These are phyloP conservation scores for Arthrinium phaeospermum DNA, from an alignment of 2,329 filamentous ascomycete genomes.

Conservation along the genomic window DNA sequence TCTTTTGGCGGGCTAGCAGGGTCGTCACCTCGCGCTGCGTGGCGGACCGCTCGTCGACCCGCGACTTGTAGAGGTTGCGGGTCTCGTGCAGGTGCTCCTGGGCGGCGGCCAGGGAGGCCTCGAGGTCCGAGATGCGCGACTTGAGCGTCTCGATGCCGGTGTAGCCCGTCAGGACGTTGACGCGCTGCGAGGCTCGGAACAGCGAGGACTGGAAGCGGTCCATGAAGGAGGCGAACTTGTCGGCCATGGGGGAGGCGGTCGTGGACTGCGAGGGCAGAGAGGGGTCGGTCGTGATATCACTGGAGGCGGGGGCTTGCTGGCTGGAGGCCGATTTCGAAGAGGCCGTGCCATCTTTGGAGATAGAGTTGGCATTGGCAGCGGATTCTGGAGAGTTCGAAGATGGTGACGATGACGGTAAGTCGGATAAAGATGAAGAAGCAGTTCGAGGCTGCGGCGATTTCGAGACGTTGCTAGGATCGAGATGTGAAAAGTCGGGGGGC, in stretches of 20 bases:
- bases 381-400: slow-evolving; percentile 19
- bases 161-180: slow-evolving; percentile 96
- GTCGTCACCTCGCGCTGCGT: slow-evolving; percentile 97
- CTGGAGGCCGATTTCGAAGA: background rate
- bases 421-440: slow-evolving; percentile 17
- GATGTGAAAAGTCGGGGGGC: slow-evolving; percentile 18
- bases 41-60: slow-evolving; percentile 77
- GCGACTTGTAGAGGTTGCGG: slow-evolving; percentile 80
- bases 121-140: slow-evolving; percentile 73
- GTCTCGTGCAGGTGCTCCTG: slow-evolving; percentile 72
- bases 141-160: slow-evolving; percentile 88
- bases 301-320: background rate
- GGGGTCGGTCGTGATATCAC: background rate
- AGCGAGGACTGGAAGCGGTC: slow-evolving; percentile 87
- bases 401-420: slow-evolving; percentile 26
- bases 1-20: slow-evolving; percentile 90
- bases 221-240: slow-evolving; percentile 74
- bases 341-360: background rate
- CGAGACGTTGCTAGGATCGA: slow-evolving; percentile 15
- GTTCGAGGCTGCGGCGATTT: background rate
- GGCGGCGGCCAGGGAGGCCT: slow-evolving; percentile 61
- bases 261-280: slow-evolving; percentile 33
- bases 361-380: background rate
- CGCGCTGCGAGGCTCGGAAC: slow-evolving; percentile 81
- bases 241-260: slow-evolving; percentile 34